phyloP scores from a whole-genome alignment of 805 yeast genomes.

The Saccharomyces paradoxus region DNA sequence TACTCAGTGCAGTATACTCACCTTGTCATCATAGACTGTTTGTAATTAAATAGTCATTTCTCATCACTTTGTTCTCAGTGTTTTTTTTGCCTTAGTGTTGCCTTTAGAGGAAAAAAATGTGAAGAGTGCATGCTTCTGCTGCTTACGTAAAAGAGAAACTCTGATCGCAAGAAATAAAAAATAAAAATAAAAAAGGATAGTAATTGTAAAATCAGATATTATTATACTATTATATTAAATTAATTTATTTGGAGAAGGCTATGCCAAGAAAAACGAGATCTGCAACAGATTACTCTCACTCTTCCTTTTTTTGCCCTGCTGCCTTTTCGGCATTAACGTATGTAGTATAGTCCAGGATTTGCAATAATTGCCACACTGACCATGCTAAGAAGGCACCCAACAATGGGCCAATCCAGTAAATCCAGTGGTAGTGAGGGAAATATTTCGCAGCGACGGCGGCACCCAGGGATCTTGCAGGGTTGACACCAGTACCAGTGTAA shows the following conservation, averaged over 20 bases:
- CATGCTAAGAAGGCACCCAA: conserved; percentile 62
- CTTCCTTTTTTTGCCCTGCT: background rate
- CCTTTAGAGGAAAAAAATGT: background rate
- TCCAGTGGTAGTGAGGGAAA: conserved; percentile 84
- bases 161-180: background rate
- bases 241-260: background rate
- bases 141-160: background rate
- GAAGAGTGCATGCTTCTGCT: background rate
- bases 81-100: background rate
- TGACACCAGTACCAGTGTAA: conserved; percentile 86
- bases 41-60: background rate
- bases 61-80: background rate
- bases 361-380: conserved; percentile 59
- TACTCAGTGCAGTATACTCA: background rate
- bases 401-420: conserved; percentile 86
- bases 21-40: background rate
- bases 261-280: background rate
- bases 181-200: background rate
- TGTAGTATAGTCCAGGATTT: conserved; percentile 58
- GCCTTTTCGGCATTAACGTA: conserved; percentile 17
- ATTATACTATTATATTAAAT: background rate
- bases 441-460: conserved; percentile 64
- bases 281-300: background rate
- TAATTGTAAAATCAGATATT: background rate
- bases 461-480: conserved; percentile 86